These are phyloP conservation scores for Phlegmacium glaucopus DNA, from an alignment of 768 basidiomycete species.

Conservation along the genomic window DNA sequence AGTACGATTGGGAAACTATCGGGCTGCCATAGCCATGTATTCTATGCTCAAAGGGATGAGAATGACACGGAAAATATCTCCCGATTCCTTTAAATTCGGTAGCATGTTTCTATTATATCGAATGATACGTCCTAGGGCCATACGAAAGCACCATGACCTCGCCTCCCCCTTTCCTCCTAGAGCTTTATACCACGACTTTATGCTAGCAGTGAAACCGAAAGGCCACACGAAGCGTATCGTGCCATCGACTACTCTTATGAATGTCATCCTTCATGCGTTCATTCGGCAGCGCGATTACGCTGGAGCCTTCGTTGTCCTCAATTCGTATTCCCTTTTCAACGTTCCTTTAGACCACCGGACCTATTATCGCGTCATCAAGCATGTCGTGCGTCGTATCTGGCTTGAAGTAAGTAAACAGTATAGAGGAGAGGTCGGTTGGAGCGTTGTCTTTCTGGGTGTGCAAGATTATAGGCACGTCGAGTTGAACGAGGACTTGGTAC, in stretches of 20 bases:
- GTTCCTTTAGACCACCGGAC: constrained; percentile 31
- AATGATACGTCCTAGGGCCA: not conserved
- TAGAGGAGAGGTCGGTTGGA: constrained; percentile 17
- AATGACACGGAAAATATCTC: constrained; percentile 25
- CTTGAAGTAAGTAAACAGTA: constrained; percentile 13
- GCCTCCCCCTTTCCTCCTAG: constrained; percentile 32
- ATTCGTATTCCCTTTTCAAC: constrained; percentile 23
- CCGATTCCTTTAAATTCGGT: constrained; percentile 42
- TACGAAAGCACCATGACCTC: constrained; percentile 14
- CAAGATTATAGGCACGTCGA: constrained; percentile 1
- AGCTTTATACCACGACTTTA: constrained; percentile 42
- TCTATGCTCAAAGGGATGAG: constrained; percentile 32
- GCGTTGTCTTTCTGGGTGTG: constrained; percentile 23
- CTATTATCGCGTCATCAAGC: constrained; percentile 38
- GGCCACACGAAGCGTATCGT: constrained; percentile 17
- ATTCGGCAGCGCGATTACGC: constrained; percentile 43
- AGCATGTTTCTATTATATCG: constrained; percentile 33
- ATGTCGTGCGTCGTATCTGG: constrained; percentile 28
- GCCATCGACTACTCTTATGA: constrained; percentile 33
- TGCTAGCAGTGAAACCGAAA: constrained; percentile 23
- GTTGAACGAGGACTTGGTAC: constrained; percentile 5
- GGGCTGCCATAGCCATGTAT: constrained; percentile 43
- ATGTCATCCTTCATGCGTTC: constrained; percentile 42
- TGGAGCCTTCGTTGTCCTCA: constrained; percentile 40
- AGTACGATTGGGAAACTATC: constrained; percentile 24